phyloP scores from a whole-genome alignment of 163 green algal genomes.

The Volvox carteri region DNA sequence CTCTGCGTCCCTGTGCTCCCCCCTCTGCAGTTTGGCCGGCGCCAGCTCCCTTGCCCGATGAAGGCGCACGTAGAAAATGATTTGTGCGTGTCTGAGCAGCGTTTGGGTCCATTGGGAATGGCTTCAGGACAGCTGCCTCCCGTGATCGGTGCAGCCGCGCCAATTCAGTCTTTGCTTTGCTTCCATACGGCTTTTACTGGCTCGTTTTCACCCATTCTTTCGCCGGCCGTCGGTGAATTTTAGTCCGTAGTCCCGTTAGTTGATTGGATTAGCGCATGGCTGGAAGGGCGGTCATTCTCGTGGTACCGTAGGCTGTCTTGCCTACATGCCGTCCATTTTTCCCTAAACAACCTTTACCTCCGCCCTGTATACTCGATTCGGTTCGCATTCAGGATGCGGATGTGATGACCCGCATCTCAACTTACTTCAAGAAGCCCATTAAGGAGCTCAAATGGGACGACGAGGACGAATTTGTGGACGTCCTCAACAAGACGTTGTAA shows the following conservation, averaged over 20 bases:
- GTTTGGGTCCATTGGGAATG: no score
- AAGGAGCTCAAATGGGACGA: slow-evolving; percentile 90
- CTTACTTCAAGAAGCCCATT: slow-evolving; percentile 94
- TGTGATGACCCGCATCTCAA: slow-evolving; percentile 85
- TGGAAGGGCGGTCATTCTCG: no score
- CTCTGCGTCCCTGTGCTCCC: background rate
- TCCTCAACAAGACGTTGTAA: slow-evolving; percentile 57
- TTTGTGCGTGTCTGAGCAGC: slow-evolving; percentile 67
- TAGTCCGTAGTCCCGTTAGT: no score
- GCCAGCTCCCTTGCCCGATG: background rate
- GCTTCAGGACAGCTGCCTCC: no score
- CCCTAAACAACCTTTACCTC: background rate
- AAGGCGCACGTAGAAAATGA: slow-evolving; percentile 22
- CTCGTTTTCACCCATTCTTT: no score
- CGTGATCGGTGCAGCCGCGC: no score
- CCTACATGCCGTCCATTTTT: background rate
- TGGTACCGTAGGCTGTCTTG: no score
- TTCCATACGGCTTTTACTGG: no score
- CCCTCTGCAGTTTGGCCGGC: background rate
- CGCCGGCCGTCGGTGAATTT: no score
- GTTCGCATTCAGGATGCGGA: slow-evolving; percentile 79
- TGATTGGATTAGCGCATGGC: no score
- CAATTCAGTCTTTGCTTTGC: no score
- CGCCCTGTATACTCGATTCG: background rate
- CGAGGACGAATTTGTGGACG: slow-evolving; percentile 94